Evolutionary conservation across 805 yeast genomes (phyloP), one percentile per base, ranked within the genome.

Genomic region (Starmerella potacharoeniae): DNA sequence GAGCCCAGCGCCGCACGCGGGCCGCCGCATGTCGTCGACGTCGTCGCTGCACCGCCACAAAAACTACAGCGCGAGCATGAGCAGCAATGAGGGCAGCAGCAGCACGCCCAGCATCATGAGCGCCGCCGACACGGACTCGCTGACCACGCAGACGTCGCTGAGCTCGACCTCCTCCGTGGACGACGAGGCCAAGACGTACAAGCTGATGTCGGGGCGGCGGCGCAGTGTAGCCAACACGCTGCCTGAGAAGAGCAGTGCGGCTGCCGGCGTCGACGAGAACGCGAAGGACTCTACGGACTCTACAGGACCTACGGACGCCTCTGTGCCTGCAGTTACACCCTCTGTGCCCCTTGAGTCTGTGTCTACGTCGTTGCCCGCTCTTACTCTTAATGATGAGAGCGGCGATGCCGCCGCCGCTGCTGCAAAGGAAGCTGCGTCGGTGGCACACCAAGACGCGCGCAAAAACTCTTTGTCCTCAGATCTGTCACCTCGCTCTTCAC

Each of bases 71-170:
- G 42, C 41, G 17, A 58, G 60, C 49, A 33, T 52, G 17, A 59
- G 62, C 53, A 58, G 59, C 46, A 54, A 49, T 16, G 58, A 58
- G 3, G 41, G 48, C 4, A 55, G 60, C 52, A 48, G 49, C 52
- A 48, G 49, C 11, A 60, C 58, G 14, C 35, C 54, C 9, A 46
- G 49, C 40, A 46, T 46, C 30, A 46, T 46, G 49, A 46, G 49
- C 40, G 5, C 40, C 5, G 49, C 49, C 9, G 49, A 46, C 30
- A 46, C 49, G 1, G 62, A 59, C 40, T 58, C 61, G 2, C 37
- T 58, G 28, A 44, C 35, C 10, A 58, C 61, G 9, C 59, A 56
- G 50, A 58, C 57, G 5, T 58, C 61, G 4, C 13, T 51, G 33
- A 57, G 59, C 43, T 46, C 49, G 30, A 46, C 49, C 5, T 46